Percentiles rank a stretch among this genome's conserved stretches.
phyloP scores from a whole-genome alignment of 306 rosid genomes.

The Hippophae rhamnoides region DNA sequence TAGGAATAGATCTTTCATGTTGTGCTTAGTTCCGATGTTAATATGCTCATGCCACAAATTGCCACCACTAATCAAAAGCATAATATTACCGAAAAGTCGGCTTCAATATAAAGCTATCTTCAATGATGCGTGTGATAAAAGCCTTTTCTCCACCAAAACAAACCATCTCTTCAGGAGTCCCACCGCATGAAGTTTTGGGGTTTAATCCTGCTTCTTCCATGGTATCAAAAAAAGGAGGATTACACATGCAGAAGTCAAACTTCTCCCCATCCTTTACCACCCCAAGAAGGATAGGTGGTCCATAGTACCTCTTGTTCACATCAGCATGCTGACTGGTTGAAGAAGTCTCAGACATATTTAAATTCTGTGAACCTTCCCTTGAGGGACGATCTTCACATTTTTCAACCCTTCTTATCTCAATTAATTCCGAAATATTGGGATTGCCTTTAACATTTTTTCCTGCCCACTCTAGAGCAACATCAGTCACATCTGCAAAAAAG shows the following conservation, averaged over 20 bases:
- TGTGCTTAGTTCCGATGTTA: no score
- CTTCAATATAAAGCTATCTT: constrained; percentile 57
- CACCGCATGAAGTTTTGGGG: constrained; percentile 86
- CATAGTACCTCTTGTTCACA: constrained; percentile 34
- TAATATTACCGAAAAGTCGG: constrained; percentile 45
- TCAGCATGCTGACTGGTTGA: constrained; percentile 23
- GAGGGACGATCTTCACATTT: constrained; percentile 12
- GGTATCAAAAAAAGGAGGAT: constrained; percentile 85
- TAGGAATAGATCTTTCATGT: no score
- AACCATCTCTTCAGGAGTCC: constrained; percentile 69
- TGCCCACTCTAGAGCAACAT: constrained; percentile 88
- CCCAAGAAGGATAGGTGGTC: constrained; percentile 68
- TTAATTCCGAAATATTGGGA: constrained; percentile 50
- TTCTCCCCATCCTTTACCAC: constrained; percentile 64
- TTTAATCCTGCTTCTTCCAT: constrained; percentile 80
- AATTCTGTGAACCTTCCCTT: constrained; percentile 23
- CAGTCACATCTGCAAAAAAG: constrained; percentile 61
- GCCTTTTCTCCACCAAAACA: constrained; percentile 89
- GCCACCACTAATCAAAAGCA: not conserved
- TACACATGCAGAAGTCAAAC: constrained; percentile 96
- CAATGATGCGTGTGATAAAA: constrained; percentile 61
- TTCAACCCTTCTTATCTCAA: constrained; percentile 76
- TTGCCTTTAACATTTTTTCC: constrained; percentile 50
- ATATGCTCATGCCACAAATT: no score
- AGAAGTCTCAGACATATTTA: constrained; percentile 15